These are phyloP conservation scores for Fusarium mundagurra DNA, from an alignment of 2,329 filamentous ascomycete species.

Conservation along the genomic window DNA sequence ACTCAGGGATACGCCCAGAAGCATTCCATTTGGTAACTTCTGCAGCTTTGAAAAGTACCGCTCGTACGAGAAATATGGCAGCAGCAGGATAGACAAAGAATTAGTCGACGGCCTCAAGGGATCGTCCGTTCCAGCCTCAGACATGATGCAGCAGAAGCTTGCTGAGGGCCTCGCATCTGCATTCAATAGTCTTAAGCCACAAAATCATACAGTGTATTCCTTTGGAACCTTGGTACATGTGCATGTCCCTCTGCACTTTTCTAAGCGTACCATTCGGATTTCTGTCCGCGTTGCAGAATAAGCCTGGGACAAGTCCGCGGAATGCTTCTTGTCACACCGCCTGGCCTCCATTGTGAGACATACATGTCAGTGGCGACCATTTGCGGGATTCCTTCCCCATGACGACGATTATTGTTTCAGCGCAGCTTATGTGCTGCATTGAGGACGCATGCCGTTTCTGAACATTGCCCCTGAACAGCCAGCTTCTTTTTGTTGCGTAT, in stretches of 20 bases:
- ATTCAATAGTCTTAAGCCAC: background rate
- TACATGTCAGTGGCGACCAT: background rate
- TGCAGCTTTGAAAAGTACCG: background rate
- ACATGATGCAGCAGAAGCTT: background rate
- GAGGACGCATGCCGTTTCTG: background rate
- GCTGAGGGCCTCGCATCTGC: background rate
- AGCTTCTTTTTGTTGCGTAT: background rate
- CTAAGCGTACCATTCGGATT: background rate
- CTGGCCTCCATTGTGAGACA: background rate
- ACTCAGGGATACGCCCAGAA: accelerated
- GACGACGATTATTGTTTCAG: background rate
- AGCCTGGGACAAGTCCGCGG: background rate
- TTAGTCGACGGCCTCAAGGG: background rate
- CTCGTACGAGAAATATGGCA: background rate
- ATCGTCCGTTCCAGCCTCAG: background rate
- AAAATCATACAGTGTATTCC: background rate
- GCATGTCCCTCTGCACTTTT: background rate
- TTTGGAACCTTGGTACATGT: background rate
- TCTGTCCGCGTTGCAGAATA: background rate
- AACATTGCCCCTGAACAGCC: background rate
- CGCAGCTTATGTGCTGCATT: background rate
- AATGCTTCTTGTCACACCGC: background rate
- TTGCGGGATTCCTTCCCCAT: background rate
- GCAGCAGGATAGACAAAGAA: background rate
- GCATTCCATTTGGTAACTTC: too few relatives aligned